Evolutionary conservation across 257 asterid species (phyloP).

Genomic region (Misopates orontium): DNA sequence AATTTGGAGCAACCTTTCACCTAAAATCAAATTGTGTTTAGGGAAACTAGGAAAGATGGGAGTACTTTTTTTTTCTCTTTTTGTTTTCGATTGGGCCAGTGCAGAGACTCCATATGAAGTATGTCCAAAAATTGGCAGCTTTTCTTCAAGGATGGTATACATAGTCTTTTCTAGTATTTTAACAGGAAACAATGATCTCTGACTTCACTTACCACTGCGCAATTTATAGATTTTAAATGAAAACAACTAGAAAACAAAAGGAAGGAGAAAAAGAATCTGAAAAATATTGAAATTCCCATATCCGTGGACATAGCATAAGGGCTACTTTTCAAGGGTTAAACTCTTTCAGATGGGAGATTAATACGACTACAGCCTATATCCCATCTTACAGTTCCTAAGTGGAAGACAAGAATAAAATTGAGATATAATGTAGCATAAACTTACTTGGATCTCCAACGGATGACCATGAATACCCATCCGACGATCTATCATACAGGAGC

Average conservation of each 20-base stretch:
- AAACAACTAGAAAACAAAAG: neutral
- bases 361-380: too few species aligned
- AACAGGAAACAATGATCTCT: neutral
- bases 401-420: neutral
- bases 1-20: too few species aligned
- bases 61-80: neutral
- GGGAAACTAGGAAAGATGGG: too few species aligned
- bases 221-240: neutral
- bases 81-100: neutral
- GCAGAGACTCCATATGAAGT: neutral
- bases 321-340: neutral
- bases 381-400: neutral
- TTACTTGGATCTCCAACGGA: conserved; percentile 93
- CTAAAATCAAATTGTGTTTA: too few species aligned
- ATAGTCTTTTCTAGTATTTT: neutral
- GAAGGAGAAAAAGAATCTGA: neutral
- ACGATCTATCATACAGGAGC: conserved; percentile 98
- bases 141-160: neutral
- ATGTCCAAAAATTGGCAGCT: neutral
- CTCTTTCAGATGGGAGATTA: neutral
- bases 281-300: neutral
- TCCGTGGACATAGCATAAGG: neutral
- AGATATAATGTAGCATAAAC: conserved; percentile 10
- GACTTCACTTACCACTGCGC: too few species aligned
- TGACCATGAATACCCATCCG: conserved; percentile 99